Conservation (phyloP, 257 asterid genomes). For the Gentiana straminea region DNA sequence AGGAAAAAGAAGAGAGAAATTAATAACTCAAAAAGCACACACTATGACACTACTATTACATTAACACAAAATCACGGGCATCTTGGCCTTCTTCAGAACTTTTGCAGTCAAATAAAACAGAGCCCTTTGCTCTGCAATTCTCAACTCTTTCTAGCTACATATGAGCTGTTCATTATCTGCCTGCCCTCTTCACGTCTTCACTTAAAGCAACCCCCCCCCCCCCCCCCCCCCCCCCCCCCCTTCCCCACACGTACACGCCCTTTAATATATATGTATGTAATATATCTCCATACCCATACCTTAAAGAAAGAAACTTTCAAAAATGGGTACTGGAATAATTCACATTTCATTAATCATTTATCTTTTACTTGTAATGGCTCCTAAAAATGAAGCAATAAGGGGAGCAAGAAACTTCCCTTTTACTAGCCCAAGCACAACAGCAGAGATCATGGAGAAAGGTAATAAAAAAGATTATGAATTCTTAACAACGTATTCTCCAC, state of each 20-base stretch:
- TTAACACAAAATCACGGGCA: constrained; percentile 61
- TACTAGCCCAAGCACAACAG: constrained; percentile 19
- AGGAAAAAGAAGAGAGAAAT: too few relatives aligned
- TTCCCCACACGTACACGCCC: not conserved
- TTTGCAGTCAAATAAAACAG: constrained; percentile 16
- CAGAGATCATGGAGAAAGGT: not conserved
- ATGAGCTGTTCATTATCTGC: constrained; percentile 23
- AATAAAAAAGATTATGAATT: not conserved
- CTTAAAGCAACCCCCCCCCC: constrained; percentile 25
- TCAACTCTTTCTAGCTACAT: constrained; percentile 1
- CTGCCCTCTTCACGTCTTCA: constrained; percentile 31
- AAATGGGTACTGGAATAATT: constrained; percentile 11
- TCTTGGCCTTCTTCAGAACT: constrained; percentile 28
- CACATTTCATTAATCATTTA: constrained; percentile 10
- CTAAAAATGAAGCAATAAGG: constrained; percentile 14
- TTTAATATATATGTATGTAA: not conserved
- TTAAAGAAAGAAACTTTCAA: not conserved
- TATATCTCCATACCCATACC: not conserved
- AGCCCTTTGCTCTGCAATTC: constrained; percentile 10
- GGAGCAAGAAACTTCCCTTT: constrained; percentile 45
- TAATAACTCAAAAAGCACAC: not conserved
- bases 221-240: constrained; percentile 4
- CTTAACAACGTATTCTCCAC: constrained; percentile 24
- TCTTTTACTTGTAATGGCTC: constrained; percentile 23
- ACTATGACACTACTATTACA: constrained; percentile 23